Evolutionary conservation across 176 grass and related monocot genomes (phyloP), one percentile per base, ranked within the genome.

Genomic region (Oropetium thomaeum): DNA sequence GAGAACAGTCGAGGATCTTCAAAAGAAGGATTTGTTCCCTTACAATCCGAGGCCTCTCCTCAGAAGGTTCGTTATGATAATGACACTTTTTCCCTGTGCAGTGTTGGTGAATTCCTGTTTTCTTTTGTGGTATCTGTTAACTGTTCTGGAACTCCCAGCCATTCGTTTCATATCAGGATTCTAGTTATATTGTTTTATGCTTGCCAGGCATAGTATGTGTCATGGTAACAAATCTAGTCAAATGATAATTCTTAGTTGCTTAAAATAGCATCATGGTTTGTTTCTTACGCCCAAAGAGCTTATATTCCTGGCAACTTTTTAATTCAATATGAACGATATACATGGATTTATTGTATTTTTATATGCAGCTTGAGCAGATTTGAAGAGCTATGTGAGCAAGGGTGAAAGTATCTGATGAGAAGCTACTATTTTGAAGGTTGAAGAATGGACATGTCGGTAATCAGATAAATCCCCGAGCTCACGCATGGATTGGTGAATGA

Each of bases 1-100:
- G 69, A 92, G 76, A 60, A 93, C 82, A 55, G 20, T 94, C 58
- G 91, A 94, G 63, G 84, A 94, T 84, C 81, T 94, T 58, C 67
- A 90, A 67, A 81, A 72, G 75, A 94, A 98, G 71, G 71, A 71
- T 74, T 87, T 94, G 70, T 94, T 98, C 86, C 95, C 91, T 74
- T 98, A 98, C 70, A 98, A 94, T 16, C 91, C 89, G 28, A 92
- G 86, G 43, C 82, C 91, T 82, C 84, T 98, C 55, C 81, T 92
- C 69, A 89, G 53, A 89, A 94, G 95, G 95, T 98, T 33, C 9
- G 81, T 38, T 40, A 61, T 74, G n/a, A 1, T 11, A 40, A 67
- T 82, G 47, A 3, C 62, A 26, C 49, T 5, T 62, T 83, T 25
- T 25, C 34, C 35, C 42, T 38, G 14, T 5, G 10, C 62, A 49